Evolutionary conservation across 2,329 filamentous ascomycete species (phyloP).

Genomic region (Fusarium circinatum): DNA sequence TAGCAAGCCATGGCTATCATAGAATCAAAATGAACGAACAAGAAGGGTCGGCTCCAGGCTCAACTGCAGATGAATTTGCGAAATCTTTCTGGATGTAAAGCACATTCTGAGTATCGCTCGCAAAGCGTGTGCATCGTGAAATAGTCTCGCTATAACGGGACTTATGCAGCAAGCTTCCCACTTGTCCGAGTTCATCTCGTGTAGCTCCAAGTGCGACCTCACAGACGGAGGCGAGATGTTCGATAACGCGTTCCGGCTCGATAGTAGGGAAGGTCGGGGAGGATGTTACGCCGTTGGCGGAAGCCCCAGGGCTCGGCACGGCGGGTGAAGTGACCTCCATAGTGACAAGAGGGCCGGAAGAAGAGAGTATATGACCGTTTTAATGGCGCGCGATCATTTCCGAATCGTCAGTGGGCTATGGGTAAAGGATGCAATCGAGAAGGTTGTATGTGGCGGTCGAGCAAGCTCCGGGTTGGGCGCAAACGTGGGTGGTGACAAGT

Average conservation of each 20-base stretch:
- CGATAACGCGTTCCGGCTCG: slow-evolving; percentile 75
- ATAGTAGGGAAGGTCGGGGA: slow-evolving; percentile 63
- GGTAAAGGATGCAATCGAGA: slow-evolving; percentile 18
- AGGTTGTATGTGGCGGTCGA: slow-evolving; percentile 16
- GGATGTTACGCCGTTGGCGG: slow-evolving; percentile 58
- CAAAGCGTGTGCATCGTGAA: slow-evolving; percentile 88
- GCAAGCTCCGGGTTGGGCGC: slow-evolving; percentile 21
- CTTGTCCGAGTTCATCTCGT: slow-evolving; percentile 79
- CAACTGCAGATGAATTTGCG: slow-evolving; percentile 61
- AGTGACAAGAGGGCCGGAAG: slow-evolving; percentile 38
- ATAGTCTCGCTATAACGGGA: slow-evolving; percentile 80
- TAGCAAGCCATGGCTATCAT: slow-evolving; percentile 6
- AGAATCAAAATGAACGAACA: slow-evolving; percentile 49
- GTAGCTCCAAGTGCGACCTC: slow-evolving; percentile 79
- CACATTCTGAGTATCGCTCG: slow-evolving; percentile 85
- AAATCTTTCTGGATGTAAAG: slow-evolving; percentile 92
- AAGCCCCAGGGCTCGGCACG: slow-evolving; percentile 51
- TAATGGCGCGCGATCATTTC: slow-evolving; percentile 45
- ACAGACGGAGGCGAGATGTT: slow-evolving; percentile 77
- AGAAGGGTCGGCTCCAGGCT: slow-evolving; percentile 59
- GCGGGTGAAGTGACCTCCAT: slow-evolving; percentile 66
- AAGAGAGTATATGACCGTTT: slow-evolving; percentile 29
- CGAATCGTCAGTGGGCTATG: slow-evolving; percentile 34
- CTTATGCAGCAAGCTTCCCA: slow-evolving; percentile 84
- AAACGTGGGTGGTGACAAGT: slow-evolving; percentile 19